Evolutionary conservation across 805 yeast species (phyloP), one percentile per base, ranked within the genome.

Genomic region (Saturnispora sekii): DNA sequence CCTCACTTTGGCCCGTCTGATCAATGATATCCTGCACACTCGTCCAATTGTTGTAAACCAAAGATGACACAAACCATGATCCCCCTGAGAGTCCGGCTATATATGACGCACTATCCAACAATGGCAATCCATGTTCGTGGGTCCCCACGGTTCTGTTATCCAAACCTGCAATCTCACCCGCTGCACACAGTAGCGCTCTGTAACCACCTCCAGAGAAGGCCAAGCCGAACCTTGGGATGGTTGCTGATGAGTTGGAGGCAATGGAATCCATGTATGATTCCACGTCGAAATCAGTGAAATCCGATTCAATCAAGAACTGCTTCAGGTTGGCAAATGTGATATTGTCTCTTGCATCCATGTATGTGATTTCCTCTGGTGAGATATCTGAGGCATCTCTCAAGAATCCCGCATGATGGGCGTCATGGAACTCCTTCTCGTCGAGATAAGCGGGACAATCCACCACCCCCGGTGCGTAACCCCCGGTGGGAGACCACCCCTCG

Each of bases 161-260:
- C 48, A 84, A 63, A 1, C 90, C 95, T 1, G 89, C 68, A 16
- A 87, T 64, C 59, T 79, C 77, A 32, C 96, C 96, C 11, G 95
- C 95, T 2, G 95, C 95, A 46, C 72, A 65, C 38, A 87, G 64
- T 86, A 87, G 84, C 31, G 96, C 94, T 49, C 96, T 73, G 61
- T 84, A 87, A 3, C 96, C 96, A 58, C 96, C 96, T 38, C 96
- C 96, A 12, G 85, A 72, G 52, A 80, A 77, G 6, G 87, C 80
- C 28, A 74, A 51, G 3, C 77, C 88, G 36, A 82, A 66, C 40
- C 70, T 67, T 14, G 65, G 65, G 15, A 54, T 53, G 16, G 46
- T 35, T 46, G 74, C 66, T 7, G 76, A 56, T 33, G 63, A 55
- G 53, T 69, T 63, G 2, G 52, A 40, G 2, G 28, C 15, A 33